phyloP scores from a whole-genome alignment of 2,329 filamentous ascomycete species.

The Colletotrichum limetticola region DNA sequence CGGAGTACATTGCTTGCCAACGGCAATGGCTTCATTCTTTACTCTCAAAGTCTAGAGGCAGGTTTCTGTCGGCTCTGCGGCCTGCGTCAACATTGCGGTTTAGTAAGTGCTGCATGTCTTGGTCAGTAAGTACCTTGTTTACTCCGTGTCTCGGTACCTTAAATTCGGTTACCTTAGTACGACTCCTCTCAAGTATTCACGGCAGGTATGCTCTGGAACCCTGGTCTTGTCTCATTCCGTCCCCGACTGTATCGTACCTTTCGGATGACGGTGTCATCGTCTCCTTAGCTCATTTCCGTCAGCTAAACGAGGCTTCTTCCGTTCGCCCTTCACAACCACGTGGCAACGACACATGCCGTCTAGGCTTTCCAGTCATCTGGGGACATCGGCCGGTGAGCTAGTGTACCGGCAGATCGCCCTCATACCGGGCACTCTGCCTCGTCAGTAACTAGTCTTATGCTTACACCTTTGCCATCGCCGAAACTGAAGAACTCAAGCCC shows the following conservation, averaged over 20 bases:
- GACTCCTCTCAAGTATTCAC: not conserved
- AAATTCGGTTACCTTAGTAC: not conserved
- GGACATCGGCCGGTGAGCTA: not conserved
- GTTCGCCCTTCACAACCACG: constrained; percentile 25
- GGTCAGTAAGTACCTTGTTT: no score
- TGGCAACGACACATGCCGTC: not conserved
- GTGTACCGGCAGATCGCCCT: not conserved
- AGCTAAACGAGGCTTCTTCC: constrained; percentile 12
- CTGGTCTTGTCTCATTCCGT: not conserved
- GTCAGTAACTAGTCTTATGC: not conserved
- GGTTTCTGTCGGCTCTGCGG: not conserved
- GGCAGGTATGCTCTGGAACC: not conserved
- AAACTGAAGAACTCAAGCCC: not conserved
- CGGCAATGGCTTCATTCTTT: not conserved
- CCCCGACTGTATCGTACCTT: not conserved
- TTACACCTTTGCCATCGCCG: not conserved
- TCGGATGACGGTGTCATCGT: not conserved
- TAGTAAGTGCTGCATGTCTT: not conserved
- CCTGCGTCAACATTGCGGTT: not conserved
- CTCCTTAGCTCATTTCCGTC: not conserved
- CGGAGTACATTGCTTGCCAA: not conserved
- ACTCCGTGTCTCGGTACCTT: not conserved
- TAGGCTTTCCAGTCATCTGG: not conserved
- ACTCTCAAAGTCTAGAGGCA: not conserved
- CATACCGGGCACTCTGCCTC: not conserved